These are phyloP conservation scores for Astrephomene gubernaculifera DNA, from an alignment of 139 green algal species.

Conservation along the genomic window DNA sequence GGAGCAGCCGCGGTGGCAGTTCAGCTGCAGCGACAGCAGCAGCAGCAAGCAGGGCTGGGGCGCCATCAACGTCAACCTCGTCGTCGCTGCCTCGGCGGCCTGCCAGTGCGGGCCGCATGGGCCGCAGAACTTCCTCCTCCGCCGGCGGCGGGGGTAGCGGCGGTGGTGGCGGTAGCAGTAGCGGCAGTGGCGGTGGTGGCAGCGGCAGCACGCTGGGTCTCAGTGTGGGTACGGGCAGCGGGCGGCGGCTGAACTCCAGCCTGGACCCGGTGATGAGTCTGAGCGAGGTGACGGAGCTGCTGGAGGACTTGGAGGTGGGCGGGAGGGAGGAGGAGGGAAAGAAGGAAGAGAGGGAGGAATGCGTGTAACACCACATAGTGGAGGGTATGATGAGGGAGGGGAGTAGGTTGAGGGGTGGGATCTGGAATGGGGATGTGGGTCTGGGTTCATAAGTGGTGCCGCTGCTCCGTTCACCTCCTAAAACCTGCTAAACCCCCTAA, in stretches of 20 bases:
- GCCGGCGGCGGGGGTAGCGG: neutral
- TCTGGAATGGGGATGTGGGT: neutral
- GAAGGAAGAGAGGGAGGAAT: neutral
- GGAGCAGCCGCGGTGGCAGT: neutral
- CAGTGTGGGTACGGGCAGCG: neutral
- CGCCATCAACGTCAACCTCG: neutral
- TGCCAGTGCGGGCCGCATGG: too few relatives aligned
- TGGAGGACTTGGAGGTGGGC: conserved; percentile 38
- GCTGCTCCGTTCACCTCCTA: neutral
- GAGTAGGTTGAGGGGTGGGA: neutral
- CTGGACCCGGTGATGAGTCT: conserved; percentile 31
- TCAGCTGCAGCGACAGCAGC: neutral
- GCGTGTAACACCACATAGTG: too few relatives aligned
- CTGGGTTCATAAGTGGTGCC: neutral
- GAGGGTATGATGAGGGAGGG: neutral
- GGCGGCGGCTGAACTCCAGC: conserved; percentile 8
- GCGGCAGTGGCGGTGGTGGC: neutral
- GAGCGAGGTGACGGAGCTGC: neutral
- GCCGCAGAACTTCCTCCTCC: too few relatives aligned
- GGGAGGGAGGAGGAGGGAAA: neutral
- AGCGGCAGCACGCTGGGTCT: neutral
- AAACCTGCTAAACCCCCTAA: too few relatives aligned
- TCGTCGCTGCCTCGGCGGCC: too few relatives aligned
- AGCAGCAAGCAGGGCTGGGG: neutral
- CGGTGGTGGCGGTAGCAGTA: neutral